These are phyloP conservation scores for Ophiostoma sp. DNA, from an alignment of 2,329 filamentous ascomycete species.

Conservation along the genomic window DNA sequence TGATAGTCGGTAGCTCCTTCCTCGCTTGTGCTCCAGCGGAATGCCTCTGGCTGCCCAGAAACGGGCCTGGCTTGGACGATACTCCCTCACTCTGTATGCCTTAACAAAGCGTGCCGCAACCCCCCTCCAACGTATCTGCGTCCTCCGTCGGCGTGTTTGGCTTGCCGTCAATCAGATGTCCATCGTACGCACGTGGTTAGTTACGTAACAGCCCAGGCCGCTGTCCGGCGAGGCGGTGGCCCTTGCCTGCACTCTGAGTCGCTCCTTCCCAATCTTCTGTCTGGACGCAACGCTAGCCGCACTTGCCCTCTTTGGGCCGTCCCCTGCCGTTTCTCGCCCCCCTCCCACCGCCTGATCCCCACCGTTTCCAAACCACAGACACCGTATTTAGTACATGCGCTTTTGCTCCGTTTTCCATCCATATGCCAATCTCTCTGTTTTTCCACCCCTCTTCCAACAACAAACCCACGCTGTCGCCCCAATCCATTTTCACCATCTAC, in stretches of 20 bases:
- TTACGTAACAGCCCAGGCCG: constrained; percentile 11
- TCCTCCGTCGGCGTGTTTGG: not conserved
- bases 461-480: constrained; percentile 6
- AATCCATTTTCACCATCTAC: constrained; percentile 13
- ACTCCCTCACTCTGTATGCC: not conserved
- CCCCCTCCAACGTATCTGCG: not conserved
- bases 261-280: not conserved
- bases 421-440: not conserved
- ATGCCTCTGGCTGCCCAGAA: not conserved
- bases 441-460: constrained; percentile 10
- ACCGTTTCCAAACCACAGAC: constrained; percentile 7
- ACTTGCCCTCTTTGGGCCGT: not conserved
- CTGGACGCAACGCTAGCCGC: not conserved
- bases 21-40: not conserved
- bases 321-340: not conserved
- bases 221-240: constrained; percentile 12
- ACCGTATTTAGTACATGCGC: not conserved
- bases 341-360: not conserved
- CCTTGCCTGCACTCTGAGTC: constrained; percentile 7
- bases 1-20: not conserved
- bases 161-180: not conserved
- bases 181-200: constrained; percentile 7
- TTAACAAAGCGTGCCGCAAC: not conserved
- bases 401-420: constrained; percentile 5
- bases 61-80: not conserved